Evolutionary conservation across 805 yeast species (phyloP).

Genomic region (Candida gorgasii): DNA sequence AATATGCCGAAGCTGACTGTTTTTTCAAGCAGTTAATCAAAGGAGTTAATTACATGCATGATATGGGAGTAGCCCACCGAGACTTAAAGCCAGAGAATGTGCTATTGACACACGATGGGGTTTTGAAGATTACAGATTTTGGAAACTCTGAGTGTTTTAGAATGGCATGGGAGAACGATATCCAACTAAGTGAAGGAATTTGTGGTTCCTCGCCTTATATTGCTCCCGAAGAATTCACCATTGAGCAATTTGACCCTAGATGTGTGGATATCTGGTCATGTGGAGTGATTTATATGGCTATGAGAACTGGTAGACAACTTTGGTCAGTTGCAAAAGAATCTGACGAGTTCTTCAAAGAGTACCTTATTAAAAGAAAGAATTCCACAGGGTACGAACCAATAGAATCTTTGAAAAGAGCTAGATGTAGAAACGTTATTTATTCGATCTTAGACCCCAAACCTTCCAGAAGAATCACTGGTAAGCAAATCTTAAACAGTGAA

Average conservation of each 20-base stretch:
- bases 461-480: constrained; percentile 79
- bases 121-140: constrained; percentile 81
- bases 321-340: constrained; percentile 79
- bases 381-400: constrained; percentile 90
- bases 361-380: constrained; percentile 75
- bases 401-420: constrained; percentile 77
- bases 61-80: constrained; percentile 86
- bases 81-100: constrained; percentile 89
- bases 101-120: constrained; percentile 69
- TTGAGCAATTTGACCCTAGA: constrained; percentile 73
- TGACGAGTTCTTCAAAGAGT: constrained; percentile 78
- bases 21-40: constrained; percentile 81
- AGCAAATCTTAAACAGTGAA: constrained; percentile 86
- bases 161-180: constrained; percentile 79
- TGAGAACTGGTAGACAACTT: constrained; percentile 91
- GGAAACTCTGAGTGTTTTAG: constrained; percentile 83
- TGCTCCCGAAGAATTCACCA: constrained; percentile 82
- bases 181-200: constrained; percentile 71
- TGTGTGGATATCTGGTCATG: constrained; percentile 90
- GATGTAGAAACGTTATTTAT: constrained; percentile 91
- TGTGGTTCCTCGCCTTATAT: constrained; percentile 89
- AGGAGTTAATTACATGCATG: constrained; percentile 87
- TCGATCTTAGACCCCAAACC: constrained; percentile 93
- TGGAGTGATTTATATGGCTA: constrained; percentile 90
- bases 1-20: constrained; percentile 85